Evolutionary conservation across 305 asterid species (phyloP).

Genomic region (Solanum hybrid): DNA sequence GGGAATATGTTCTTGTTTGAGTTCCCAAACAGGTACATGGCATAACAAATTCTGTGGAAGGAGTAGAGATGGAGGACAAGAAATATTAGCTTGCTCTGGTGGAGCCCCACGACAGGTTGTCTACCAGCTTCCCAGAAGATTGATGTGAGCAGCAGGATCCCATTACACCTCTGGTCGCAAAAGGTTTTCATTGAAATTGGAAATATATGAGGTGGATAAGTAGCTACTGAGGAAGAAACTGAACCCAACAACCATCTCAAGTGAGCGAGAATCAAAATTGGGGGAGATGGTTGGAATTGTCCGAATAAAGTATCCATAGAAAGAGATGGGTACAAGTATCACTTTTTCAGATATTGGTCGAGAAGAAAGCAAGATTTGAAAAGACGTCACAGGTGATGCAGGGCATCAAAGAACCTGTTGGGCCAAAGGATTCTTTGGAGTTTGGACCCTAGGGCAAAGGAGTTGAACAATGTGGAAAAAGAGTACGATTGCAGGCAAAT

Average conservation of each 20-base stretch:
- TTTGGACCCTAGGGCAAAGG: neutral
- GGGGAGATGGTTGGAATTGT: neutral
- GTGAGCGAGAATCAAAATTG: neutral
- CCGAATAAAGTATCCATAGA: neutral
- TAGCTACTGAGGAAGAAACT: neutral
- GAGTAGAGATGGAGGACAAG: neutral
- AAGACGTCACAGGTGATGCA: neutral
- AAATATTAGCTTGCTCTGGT: neutral
- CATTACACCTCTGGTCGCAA: neutral
- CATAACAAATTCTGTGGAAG: neutral
- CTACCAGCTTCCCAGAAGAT: neutral
- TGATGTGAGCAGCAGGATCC: neutral
- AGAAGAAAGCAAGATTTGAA: neutral
- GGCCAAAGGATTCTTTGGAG: neutral
- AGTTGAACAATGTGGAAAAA: neutral
- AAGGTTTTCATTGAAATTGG: neutral
- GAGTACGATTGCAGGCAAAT: neutral
- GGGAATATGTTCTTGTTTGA: neutral
- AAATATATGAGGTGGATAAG: neutral
- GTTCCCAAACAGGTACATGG: neutral
- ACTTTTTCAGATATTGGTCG: neutral
- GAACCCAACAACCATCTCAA: neutral
- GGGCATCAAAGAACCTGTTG: neutral
- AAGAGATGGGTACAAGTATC: neutral
- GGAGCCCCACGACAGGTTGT: neutral